phyloP scores from a whole-genome alignment of 148 eudicot genomes.

The Rhododendron vialii region DNA sequence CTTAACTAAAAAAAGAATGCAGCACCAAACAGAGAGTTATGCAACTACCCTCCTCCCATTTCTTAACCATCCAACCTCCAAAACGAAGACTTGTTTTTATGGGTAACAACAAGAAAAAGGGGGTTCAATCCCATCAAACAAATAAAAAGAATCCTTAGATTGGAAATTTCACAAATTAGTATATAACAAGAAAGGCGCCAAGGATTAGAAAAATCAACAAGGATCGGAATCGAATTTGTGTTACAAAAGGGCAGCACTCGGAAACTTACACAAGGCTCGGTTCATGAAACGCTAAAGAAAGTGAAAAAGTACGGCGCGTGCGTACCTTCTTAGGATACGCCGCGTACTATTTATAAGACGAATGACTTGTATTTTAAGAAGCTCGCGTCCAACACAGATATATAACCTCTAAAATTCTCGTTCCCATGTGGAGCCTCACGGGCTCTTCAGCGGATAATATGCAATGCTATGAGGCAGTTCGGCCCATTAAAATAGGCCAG shows the following conservation, averaged over 20 bases:
- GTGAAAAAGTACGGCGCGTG: no score
- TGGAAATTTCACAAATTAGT: neutral
- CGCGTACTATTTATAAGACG: neutral
- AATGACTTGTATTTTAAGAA: neutral
- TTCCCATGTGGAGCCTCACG: neutral
- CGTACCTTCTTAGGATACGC: neutral
- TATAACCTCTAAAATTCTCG: no score
- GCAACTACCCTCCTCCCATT: neutral
- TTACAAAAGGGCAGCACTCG: no score
- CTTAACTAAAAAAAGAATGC: neutral
- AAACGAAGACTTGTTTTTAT: neutral
- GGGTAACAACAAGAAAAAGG: neutral
- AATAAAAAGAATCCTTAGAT: neutral
- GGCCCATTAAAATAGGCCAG: neutral
- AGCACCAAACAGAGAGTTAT: neutral
- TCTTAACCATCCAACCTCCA: conserved; percentile 1
- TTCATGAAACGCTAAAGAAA: no score
- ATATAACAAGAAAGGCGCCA: neutral
- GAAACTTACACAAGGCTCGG: no score
- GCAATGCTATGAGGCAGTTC: neutral
- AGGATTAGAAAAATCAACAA: neutral
- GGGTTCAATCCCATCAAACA: neutral
- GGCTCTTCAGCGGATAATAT: neutral
- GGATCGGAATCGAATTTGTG: no score
- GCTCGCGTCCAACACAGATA: no score